Evolutionary conservation across 2,329 filamentous ascomycete genomes (phyloP), one percentile per base, ranked within the genome.

Genomic region (Chaetomiaceae sp.): DNA sequence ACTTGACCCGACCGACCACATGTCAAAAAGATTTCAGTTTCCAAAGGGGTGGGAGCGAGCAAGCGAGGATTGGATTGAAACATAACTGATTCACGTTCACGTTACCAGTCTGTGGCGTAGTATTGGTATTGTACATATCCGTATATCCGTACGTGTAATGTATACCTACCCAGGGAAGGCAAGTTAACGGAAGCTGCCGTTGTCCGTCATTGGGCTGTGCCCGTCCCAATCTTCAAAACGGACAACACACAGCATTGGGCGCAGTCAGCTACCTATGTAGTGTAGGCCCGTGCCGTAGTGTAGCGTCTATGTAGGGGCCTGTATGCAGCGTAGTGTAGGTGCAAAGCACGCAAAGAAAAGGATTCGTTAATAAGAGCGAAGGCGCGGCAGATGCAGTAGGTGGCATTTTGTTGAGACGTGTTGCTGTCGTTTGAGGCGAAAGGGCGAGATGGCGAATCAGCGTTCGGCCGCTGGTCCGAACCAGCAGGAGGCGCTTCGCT

Each of bases 401-500:
- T 23, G 39, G 16, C 43, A 10, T 17, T 45, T 44, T 17, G 30
- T 34, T 16, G 31, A 44, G 19, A 20, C 30, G 27, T 19, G 19
- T 10, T 17, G 33, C 47, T 45, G 39, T 44, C 39, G 27, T 30
- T 47, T 41, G 39, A 33, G 31, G 48, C 55, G 48, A 52, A 51
- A 48, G 16, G 38, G 55, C 55, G 54, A 54, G 35, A 38, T 9
- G 33, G 50, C 55, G 50, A 57, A 57, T 55, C 53, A 51, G 17
- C 45, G 4, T 13, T 17, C 45, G 44, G 50, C 55, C 55, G 45
- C 52, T 57, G 23, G 55, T 35, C 55, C 55, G 55, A 52, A 41
- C 50, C 50, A 16, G 41, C 37, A 14, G 30, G 30, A 44, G 40
- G 27, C 17, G 40, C 27, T 17, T 42, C 14, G 20, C 39, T 21